Percentiles rank a stretch among this genome's conserved stretches.
phyloP scores from a whole-genome alignment of 2,329 filamentous ascomycete genomes.

The Kalaharituber pfeilii region DNA sequence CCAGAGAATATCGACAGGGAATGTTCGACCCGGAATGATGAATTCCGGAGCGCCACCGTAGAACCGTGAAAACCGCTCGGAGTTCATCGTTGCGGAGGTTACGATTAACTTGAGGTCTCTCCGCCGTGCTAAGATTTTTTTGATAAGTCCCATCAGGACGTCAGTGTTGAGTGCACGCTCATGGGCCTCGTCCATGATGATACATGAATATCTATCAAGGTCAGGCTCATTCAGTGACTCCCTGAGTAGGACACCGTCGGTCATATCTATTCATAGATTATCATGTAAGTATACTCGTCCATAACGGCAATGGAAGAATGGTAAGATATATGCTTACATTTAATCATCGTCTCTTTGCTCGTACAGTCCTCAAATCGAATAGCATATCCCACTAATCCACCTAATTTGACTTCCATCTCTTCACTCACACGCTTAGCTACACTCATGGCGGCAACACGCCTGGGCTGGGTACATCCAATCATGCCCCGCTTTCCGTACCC shows the following conservation, averaged over 20 bases:
- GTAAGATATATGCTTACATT: conserved; percentile 37
- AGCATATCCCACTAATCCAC: conserved; percentile 78
- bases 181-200: conserved; percentile 99
- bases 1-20: conserved; percentile 92
- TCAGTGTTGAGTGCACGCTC: conserved; percentile 93
- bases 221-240: conserved; percentile 87
- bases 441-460: conserved; percentile 95
- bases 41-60: conserved; percentile 94
- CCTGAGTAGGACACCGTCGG: conserved; percentile 81
- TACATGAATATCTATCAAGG: conserved; percentile 87
- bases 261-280: conserved; percentile 54
- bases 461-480: conserved; percentile 91
- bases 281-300: not conserved
- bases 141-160: conserved; percentile 91
- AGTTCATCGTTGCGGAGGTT: conserved; percentile 96
- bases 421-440: conserved; percentile 95
- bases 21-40: conserved; percentile 85
- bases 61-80: conserved; percentile 87
- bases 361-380: conserved; percentile 98
- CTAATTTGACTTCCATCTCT: conserved; percentile 90
- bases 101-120: conserved; percentile 92
- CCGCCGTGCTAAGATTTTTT: conserved; percentile 80
- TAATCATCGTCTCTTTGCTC: conserved; percentile 85
- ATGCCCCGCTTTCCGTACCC: conserved; percentile 75
- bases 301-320: not conserved